Evolutionary conservation across 208 protist genomes (phyloP).

Genomic region (Acanthamoeba culbertsoni): DNA sequence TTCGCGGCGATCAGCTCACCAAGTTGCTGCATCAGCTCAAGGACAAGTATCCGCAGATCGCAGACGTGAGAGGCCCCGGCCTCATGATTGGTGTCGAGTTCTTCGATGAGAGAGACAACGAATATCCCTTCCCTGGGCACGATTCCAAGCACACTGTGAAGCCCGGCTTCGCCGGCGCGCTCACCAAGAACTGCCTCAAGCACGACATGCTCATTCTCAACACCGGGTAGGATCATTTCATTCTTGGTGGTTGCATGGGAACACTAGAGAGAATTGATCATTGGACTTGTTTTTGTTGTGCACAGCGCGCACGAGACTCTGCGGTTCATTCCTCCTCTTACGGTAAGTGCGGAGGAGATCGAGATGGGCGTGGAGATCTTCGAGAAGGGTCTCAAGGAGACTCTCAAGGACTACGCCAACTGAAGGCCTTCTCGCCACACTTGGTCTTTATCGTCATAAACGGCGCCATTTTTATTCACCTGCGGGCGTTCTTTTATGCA

Average conservation of each 20-base stretch:
- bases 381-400: slow-evolving; percentile 57
- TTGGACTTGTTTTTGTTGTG: background rate
- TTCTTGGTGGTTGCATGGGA: background rate
- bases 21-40: slow-evolving; percentile 29
- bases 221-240: background rate
- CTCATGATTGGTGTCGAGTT: slow-evolving; percentile 75
- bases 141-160: slow-evolving; percentile 25
- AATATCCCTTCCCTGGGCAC: slow-evolving; percentile 23
- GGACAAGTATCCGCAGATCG: slow-evolving; percentile 51
- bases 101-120: slow-evolving; percentile 52
- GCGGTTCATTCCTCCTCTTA: slow-evolving; percentile 75
- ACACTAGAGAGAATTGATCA: too few relatives aligned
- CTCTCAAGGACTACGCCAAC: slow-evolving; percentile 37
- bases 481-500: too few relatives aligned
- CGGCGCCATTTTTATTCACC: too few relatives aligned
- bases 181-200: slow-evolving; percentile 10
- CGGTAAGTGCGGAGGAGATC: slow-evolving; percentile 62
- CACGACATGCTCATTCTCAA: slow-evolving; percentile 67
- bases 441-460: too few relatives aligned
- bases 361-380: slow-evolving; percentile 59
- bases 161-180: slow-evolving; percentile 16
- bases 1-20: slow-evolving; percentile 61
- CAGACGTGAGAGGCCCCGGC: slow-evolving; percentile 67
- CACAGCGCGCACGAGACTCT: slow-evolving; percentile 66
- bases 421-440: too few relatives aligned